phyloP scores from a whole-genome alignment of 1,284 basidiomycete genomes.

The Sporisorium sorghi region DNA sequence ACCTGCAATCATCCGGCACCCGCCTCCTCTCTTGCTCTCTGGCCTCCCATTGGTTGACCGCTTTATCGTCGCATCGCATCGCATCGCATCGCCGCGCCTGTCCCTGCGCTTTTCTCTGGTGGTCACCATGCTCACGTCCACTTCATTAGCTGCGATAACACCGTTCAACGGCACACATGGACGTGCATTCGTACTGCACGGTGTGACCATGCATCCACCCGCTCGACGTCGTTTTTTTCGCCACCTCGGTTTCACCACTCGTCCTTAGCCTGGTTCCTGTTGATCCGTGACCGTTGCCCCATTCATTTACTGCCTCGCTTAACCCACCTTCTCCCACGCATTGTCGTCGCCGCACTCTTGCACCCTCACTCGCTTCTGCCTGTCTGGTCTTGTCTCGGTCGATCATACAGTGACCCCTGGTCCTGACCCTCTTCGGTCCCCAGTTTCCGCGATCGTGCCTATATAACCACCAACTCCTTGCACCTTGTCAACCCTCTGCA shows the following conservation, averaged over 20 bases:
- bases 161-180: neutral
- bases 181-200: neutral
- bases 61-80: neutral
- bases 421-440: constrained; percentile 7
- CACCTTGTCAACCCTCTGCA: neutral
- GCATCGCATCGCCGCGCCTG: neutral
- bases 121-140: neutral
- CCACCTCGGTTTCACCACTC: neutral
- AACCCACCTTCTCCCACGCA: constrained; percentile 5
- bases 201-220: neutral
- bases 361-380: constrained; percentile 11
- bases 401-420: too few species aligned
- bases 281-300: constrained; percentile 3
- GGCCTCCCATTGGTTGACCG: neutral
- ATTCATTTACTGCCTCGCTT: constrained; percentile 14
- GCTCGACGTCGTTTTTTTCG: too few species aligned
- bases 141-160: constrained; percentile 2
- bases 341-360: too few species aligned
- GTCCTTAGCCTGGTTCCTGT: neutral
- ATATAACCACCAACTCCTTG: constrained; percentile 15
- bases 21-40: too few species aligned
- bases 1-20: neutral
- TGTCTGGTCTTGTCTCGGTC: constrained; percentile 30
- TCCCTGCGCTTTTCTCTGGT: neutral
- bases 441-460: too few species aligned